These are phyloP conservation scores for Solanum okadae DNA, from an alignment of 257 asterid species.

Conservation along the genomic window DNA sequence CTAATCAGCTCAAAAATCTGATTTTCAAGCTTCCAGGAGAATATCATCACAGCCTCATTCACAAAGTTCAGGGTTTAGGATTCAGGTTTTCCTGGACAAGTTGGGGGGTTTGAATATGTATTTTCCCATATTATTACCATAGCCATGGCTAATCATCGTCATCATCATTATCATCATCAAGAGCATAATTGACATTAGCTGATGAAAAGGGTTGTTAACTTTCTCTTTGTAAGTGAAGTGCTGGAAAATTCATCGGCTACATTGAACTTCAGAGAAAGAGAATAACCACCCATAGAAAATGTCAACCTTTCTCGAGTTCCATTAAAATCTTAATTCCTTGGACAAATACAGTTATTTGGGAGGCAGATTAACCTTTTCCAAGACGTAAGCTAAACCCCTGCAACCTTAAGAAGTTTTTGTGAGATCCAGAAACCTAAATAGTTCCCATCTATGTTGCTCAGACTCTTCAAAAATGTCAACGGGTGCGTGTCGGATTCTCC, in stretches of 20 bases:
- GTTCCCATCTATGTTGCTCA: background rate
- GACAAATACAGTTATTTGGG: background rate
- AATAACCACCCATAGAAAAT: background rate
- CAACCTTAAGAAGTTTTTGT: slow-evolving; percentile 4
- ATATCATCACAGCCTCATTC: slow-evolving; percentile 15
- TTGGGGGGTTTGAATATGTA: background rate
- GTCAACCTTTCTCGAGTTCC: background rate
- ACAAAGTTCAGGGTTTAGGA: background rate
- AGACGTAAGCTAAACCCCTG: background rate
- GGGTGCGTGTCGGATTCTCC: no score
- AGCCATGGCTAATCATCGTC: background rate
- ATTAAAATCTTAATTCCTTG: background rate
- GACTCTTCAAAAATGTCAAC: no score
- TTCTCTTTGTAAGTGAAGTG: background rate
- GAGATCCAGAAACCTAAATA: slow-evolving; percentile 3
- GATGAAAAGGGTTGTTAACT: background rate
- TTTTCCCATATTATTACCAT: background rate
- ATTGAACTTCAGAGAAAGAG: background rate
- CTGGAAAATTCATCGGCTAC: background rate
- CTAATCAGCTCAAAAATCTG: background rate
- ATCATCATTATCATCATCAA: background rate
- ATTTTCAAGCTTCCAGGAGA: background rate
- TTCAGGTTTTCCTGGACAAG: background rate
- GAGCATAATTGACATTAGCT: background rate
- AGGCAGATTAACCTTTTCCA: background rate